Evolutionary conservation across 139 green algal species (phyloP), one percentile per base, ranked within the genome.

Genomic region (Edaphochlamys debaryana): DNA sequence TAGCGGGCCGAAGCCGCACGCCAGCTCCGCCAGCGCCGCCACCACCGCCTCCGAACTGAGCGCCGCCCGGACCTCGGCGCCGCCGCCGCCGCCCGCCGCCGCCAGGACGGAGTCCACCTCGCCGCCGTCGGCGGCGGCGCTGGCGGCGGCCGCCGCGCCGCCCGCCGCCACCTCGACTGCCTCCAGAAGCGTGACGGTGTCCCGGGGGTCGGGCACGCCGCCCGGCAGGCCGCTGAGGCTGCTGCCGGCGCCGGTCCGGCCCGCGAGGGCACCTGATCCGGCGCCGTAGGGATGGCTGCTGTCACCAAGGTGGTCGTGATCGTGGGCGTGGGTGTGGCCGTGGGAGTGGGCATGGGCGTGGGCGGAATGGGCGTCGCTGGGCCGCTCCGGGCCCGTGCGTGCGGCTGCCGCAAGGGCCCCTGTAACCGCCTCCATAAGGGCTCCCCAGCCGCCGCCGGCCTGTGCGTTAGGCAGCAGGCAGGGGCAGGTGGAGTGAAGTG

Each of bases 161-260:
- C 5, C 66, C 66, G 62, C 75, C 40, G 62, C 75, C 62, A 82
- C 75, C 22, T 72, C 41, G 54, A 82, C 36, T 6, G 66, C 75
- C 75, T 82, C 75, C 62, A 82, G 40, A 40, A 82, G 62, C 40
- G 62, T 62, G n/a, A 72, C n/a, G 62, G 72, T 36, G 41, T 82
- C 75, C n/a, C 62, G 40, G 34, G 32, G 62, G 62, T 82, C 75
- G 67, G 38, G 15, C 25, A 15, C n/a, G 0, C 27, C 30, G 73
- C 38, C 29, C 40, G 15, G 23, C 17, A 7, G 15, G 48, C 23
- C 11, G 32, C 8, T 5, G 70, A 45, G 30, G n/a, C 6, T 8
- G 48, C 36, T 0, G 70, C 70, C 6, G 50, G 13, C 11, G 45
- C 56, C 41, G 32, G 70, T 17, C 70, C n/a, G 20, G n/a, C n/a